Conservation (phyloP, 116 monocot species). For the Phalaenopsis hybrid region DNA sequence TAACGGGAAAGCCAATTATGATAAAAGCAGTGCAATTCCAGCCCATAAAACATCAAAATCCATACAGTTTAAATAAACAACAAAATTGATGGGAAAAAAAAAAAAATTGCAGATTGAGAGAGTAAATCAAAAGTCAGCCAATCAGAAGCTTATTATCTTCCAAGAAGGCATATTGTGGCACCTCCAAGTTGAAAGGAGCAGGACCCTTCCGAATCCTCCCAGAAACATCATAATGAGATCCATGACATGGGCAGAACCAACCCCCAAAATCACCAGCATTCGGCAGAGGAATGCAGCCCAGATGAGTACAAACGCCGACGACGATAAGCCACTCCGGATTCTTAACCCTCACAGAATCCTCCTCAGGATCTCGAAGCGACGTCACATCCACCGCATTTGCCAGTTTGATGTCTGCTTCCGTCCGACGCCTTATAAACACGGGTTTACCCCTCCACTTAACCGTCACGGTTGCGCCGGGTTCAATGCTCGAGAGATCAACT, state of each 20-base stretch:
- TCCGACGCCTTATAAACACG: conserved; percentile 76
- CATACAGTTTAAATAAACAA: no score
- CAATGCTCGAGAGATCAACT: conserved; percentile 88
- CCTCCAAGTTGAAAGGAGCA: conserved; percentile 85
- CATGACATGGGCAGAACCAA: conserved; percentile 95
- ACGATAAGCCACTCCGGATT: conserved; percentile 94
- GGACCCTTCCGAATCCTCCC: conserved; percentile 97
- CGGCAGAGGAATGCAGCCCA: conserved; percentile 93
- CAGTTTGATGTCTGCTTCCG: conserved; percentile 71
- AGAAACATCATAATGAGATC: conserved; percentile 88
- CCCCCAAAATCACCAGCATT: conserved; percentile 91
- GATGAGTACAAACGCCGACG: conserved; percentile 84
- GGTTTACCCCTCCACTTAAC: conserved; percentile 99
- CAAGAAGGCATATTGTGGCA: conserved; percentile 39
- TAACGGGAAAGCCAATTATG: no score
- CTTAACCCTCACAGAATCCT: conserved; percentile 48
- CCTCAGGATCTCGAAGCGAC: conserved; percentile 77
- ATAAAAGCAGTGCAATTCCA: no score
- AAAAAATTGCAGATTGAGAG: no score
- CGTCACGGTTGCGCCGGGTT: conserved; percentile 76
- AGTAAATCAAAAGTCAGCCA: conserved; percentile 14
- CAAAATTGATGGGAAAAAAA: no score
- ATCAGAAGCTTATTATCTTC: conserved; percentile 31
- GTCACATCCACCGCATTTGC: conserved; percentile 66
- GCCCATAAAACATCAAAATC: no score